These are phyloP conservation scores for Colletotrichum liaoningense DNA, from an alignment of 2,329 filamentous ascomycete genomes.

Conservation along the genomic window DNA sequence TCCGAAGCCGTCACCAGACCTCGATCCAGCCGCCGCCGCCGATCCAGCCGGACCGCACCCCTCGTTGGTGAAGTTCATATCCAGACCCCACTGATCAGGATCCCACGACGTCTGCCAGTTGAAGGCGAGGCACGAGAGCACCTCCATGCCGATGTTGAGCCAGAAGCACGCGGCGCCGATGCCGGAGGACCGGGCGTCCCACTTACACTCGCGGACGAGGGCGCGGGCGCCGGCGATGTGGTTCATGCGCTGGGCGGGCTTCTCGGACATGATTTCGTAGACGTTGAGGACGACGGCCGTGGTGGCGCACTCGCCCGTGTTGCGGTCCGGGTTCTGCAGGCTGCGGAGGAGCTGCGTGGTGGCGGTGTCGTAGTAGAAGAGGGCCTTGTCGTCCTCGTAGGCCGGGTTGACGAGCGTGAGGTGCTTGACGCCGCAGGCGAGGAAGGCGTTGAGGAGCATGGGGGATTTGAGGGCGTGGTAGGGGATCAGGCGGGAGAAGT, in stretches of 20 bases:
- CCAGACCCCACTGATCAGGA: constrained; percentile 88
- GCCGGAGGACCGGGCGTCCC: constrained; percentile 83
- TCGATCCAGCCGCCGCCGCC: constrained; percentile 49
- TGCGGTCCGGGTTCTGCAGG: constrained; percentile 85
- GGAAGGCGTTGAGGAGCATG: constrained; percentile 88
- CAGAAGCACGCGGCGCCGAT: constrained; percentile 93
- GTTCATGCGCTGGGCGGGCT: constrained; percentile 83
- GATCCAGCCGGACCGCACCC: constrained; percentile 46
- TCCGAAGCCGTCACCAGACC: constrained; percentile 49
- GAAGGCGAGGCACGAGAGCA: constrained; percentile 88
- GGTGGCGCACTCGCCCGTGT: constrained; percentile 86
- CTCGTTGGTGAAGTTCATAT: constrained; percentile 72
- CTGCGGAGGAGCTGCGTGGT: constrained; percentile 81
- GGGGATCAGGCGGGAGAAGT: constrained; percentile 87
- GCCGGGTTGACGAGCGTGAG: constrained; percentile 76
- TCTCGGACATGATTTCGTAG: constrained; percentile 92
- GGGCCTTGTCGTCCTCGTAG: constrained; percentile 80
- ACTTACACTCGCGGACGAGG: constrained; percentile 88
- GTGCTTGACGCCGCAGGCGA: constrained; percentile 90
- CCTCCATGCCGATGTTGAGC: constrained; percentile 90
- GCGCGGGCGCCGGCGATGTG: constrained; percentile 88
- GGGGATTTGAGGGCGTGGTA: constrained; percentile 84
- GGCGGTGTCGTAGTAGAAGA: constrained; percentile 87
- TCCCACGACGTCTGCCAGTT: constrained; percentile 91
- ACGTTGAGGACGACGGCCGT: constrained; percentile 91